Evolutionary conservation across 169 alveolate species (phyloP), one percentile per base, ranked within the genome.

Genomic region (Cryptosporidium sp.): DNA sequence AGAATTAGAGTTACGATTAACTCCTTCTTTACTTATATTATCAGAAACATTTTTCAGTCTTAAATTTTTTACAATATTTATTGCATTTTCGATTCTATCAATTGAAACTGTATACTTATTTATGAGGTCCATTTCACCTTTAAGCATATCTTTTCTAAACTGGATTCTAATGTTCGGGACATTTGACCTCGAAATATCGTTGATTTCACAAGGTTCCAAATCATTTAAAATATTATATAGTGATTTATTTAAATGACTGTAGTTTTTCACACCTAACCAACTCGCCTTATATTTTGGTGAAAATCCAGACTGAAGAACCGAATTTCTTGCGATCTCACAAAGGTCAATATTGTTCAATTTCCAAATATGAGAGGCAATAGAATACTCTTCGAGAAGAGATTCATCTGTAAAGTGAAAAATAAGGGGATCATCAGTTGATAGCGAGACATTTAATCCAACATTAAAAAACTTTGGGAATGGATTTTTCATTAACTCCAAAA

Each of bases 391-490:
- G 35, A 97, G 89, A 33, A 97, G 92, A 29, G 99, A 97, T 71
- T 97, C 98, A 39, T 94, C 96, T 1, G 99, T 97, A 69, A 95
- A 91, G 86, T 96, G 99, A 85, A 97, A 93, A 94, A 96, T 96
- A 69, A 97, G 86, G 7, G 99, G 99, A 85, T 97, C 99, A 85
- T 97, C 99, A 14, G 98, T 96, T 39, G 98, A 96, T 18, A 97
- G 71, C 31, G 98, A 92, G 10, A 96, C 98, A 85, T 96, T 97
- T 35, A 97, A 87, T 35, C 99, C 99, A 53, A 94, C 92, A 85
- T 92, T 70, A 92, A 96, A 96, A 92, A 95, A 97, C 31, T 91
- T 91, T 69, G 85, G 92, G 67, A 97, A 96, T 10, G 99, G 99
- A 75, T 93, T 95, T 91, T 94, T 95, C 65, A 92, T 95, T 73